Evolutionary conservation across 2,329 filamentous ascomycete species (phyloP).

Genomic region (Geoglossum cookeanum): DNA sequence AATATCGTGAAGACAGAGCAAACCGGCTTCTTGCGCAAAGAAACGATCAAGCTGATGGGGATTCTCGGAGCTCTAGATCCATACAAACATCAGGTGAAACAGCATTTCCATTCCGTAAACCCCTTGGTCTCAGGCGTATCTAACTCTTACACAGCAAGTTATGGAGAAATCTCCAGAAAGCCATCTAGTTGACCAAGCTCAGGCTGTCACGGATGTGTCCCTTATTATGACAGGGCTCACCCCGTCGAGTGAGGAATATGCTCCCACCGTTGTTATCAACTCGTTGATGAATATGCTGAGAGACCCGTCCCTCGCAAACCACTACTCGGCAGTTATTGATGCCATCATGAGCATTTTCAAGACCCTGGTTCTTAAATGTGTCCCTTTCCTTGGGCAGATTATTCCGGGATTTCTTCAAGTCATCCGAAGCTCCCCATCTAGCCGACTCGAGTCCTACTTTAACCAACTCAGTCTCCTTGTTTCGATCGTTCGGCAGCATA

Average conservation of each 20-base stretch:
- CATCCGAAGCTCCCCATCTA: slow-evolving; percentile 60
- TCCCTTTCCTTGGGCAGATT: slow-evolving; percentile 83
- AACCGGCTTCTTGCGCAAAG: slow-evolving; percentile 65
- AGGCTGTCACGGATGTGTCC: slow-evolving; percentile 72
- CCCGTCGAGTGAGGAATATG: slow-evolving; percentile 95
- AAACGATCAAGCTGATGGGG: slow-evolving; percentile 92
- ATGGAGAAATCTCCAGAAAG: slow-evolving; percentile 75
- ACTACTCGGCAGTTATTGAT: slow-evolving; percentile 87
- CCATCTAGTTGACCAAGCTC: slow-evolving; percentile 47
- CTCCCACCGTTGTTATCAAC: slow-evolving; percentile 93
- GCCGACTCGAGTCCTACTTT: slow-evolving; percentile 84
- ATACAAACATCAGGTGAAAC: slow-evolving; percentile 62
- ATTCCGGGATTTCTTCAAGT: slow-evolving; percentile 85
- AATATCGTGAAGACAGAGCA: slow-evolving; percentile 89
- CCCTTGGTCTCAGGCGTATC: neutral
- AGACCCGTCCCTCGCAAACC: slow-evolving; percentile 72
- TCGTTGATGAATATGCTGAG: slow-evolving; percentile 82
- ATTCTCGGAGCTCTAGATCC: slow-evolving; percentile 89
- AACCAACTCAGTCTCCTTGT: slow-evolving; percentile 89
- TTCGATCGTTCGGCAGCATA: slow-evolving; percentile 89
- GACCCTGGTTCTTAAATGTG: slow-evolving; percentile 86
- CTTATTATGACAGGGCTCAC: slow-evolving; percentile 96
- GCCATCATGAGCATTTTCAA: slow-evolving; percentile 98
- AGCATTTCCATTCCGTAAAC: slow-evolving; percentile 8
- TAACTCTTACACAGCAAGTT: slow-evolving; percentile 38